phyloP scores from a whole-genome alignment of 192 early-diverging fungal species.

The Thamnidium elegans region DNA sequence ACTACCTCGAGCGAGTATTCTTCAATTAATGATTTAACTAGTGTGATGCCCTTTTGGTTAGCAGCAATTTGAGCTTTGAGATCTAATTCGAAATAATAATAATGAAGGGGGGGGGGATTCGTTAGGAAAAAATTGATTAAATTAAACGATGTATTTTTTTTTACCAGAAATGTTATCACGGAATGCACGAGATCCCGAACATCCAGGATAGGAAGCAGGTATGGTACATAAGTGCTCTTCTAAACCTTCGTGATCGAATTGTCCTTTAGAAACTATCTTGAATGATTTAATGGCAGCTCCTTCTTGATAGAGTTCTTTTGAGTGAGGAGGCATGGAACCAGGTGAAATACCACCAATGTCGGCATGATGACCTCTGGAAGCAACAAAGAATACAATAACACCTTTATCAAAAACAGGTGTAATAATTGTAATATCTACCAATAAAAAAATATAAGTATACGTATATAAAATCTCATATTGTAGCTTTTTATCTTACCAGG shows the following conservation, averaged over 20 bases:
- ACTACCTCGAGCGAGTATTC: conserved; percentile 87
- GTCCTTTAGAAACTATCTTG: conserved; percentile 78
- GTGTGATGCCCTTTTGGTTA: conserved; percentile 87
- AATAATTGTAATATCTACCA: conserved; percentile 86
- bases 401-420: conserved; percentile 87
- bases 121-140: too few species aligned
- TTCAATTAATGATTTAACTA: conserved; percentile 75
- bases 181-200: conserved; percentile 84
- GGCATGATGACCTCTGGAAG: conserved; percentile 88
- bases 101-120: not conserved
- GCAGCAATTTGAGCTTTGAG: conserved; percentile 97
- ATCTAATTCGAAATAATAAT: conserved; percentile 54
- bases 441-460: not conserved
- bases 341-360: conserved; percentile 91
- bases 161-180: conserved; percentile 80
- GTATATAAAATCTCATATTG: not conserved
- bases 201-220: conserved; percentile 81
- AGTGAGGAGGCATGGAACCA: conserved; percentile 91
- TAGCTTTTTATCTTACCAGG: conserved; percentile 44
- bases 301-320: conserved; percentile 90
- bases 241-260: conserved; percentile 86
- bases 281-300: conserved; percentile 89
- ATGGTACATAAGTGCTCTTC: conserved; percentile 70
- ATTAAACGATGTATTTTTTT: conserved; percentile 2
- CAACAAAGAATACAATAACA: conserved; percentile 89